Percentiles rank a stretch among this genome's conserved stretches.
phyloP scores from a whole-genome alignment of 345 rosid species.

The Firmiana major region DNA sequence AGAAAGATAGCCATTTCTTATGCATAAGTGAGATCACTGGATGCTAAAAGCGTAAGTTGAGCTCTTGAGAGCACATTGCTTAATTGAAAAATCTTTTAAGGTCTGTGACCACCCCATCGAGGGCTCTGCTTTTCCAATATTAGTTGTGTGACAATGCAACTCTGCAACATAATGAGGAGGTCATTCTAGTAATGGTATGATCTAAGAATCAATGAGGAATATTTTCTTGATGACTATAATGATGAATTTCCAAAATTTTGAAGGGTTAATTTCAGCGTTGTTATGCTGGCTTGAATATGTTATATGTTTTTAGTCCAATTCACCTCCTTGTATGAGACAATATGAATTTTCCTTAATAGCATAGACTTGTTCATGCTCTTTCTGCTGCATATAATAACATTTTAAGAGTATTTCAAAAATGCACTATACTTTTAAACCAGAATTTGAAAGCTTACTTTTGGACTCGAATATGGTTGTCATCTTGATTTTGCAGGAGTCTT shows the following conservation, averaged over 20 bases:
- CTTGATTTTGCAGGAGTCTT: constrained; percentile 74
- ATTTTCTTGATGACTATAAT: background rate
- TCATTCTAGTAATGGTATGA: background rate
- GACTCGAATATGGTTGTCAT: constrained; percentile 4
- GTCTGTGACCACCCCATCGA: background rate
- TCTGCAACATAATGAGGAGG: background rate
- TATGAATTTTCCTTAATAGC: background rate
- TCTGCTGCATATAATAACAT: background rate
- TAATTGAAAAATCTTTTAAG: background rate
- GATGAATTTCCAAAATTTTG: constrained; percentile 7
- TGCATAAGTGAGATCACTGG: background rate
- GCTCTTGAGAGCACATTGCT: background rate
- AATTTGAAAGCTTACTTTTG: background rate
- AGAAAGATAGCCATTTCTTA: background rate
- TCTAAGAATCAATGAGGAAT: background rate
- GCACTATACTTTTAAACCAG: background rate
- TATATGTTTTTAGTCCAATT: background rate
- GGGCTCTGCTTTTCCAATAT: background rate
- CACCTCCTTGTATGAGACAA: background rate
- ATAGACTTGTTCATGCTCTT: background rate
- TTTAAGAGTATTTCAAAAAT: background rate
- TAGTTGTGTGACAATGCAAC: background rate
- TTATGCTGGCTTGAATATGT: background rate
- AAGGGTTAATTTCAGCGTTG: background rate
- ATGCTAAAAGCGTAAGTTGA: background rate